These are phyloP conservation scores for Penicillium cataractarum DNA, from an alignment of 495 filamentous ascomycete genomes.

Conservation along the genomic window DNA sequence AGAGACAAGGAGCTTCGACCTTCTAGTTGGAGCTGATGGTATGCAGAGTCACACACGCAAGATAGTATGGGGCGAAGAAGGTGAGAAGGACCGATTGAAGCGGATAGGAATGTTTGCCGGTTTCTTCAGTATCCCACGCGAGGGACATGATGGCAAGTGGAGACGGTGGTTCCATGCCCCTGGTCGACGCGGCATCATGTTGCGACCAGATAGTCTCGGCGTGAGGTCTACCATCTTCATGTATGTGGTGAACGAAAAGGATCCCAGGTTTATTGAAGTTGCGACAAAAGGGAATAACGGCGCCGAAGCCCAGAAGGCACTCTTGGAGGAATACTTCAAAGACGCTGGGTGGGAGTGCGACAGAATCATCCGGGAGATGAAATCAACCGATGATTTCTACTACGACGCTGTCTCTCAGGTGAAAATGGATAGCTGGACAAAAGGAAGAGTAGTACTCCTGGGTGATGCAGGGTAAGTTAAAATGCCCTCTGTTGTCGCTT, in stretches of 20 bases:
- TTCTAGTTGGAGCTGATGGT: neutral
- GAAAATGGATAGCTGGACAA: neutral
- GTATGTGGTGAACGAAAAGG: neutral
- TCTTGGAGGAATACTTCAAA: neutral
- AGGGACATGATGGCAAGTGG: neutral
- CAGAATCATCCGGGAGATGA: neutral
- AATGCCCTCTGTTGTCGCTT: neutral
- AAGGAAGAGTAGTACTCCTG: neutral
- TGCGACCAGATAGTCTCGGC: neutral
- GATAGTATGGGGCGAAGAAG: neutral
- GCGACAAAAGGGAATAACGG: neutral
- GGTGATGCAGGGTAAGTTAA: neutral
- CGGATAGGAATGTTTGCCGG: neutral
- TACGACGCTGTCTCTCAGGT: neutral
- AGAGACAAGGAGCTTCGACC: neutral
- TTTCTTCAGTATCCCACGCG: neutral
- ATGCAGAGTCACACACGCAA: neutral
- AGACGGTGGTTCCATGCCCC: neutral
- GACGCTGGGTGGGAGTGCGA: neutral
- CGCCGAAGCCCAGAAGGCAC: neutral
- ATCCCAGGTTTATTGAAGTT: neutral
- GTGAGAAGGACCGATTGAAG: neutral
- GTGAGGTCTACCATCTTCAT: neutral
- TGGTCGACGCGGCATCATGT: neutral
- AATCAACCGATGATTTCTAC: neutral